Percentiles rank a stretch among this genome's conserved stretches.
Conservation (phyloP, 441 rosid species). For the California macrophylla region DNA sequence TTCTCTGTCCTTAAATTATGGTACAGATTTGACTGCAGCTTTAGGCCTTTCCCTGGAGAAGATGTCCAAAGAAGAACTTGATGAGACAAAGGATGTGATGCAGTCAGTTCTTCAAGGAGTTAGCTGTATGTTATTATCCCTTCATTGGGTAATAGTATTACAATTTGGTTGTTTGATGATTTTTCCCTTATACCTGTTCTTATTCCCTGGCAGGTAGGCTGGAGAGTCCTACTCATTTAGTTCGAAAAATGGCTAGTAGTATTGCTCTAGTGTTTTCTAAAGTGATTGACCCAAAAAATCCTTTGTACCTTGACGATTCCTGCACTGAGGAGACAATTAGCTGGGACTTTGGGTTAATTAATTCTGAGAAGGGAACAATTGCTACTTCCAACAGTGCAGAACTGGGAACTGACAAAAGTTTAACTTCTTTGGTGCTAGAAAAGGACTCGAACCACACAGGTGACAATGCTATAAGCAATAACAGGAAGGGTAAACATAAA, state of each 20-base stretch:
- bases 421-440: constrained; percentile 28
- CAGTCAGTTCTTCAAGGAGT: constrained; percentile 90
- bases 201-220: constrained; percentile 66
- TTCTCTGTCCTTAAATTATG: constrained; percentile 32
- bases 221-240: constrained; percentile 65
- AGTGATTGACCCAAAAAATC: constrained; percentile 80
- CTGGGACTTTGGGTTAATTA: constrained; percentile 71
- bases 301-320: constrained; percentile 80
- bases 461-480: constrained; percentile 21
- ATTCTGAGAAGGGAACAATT: constrained; percentile 27
- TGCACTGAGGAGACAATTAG: constrained; percentile 55
- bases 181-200: constrained; percentile 18
- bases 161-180: constrained; percentile 16
- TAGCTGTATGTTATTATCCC: constrained; percentile 50
- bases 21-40: constrained; percentile 75
- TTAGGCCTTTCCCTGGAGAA: constrained; percentile 85
- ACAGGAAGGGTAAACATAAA: constrained; percentile 36
- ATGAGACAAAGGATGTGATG: constrained; percentile 64
- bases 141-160: constrained; percentile 18
- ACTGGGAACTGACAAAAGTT: constrained; percentile 27
- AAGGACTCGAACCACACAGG: constrained; percentile 22
- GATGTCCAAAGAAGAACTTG: constrained; percentile 78
- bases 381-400: constrained; percentile 23
- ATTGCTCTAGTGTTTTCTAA: constrained; percentile 77
- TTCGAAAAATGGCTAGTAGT: constrained; percentile 84